Conservation (phyloP, 129 eudicot genomes). For the Glebionis coronaria region DNA sequence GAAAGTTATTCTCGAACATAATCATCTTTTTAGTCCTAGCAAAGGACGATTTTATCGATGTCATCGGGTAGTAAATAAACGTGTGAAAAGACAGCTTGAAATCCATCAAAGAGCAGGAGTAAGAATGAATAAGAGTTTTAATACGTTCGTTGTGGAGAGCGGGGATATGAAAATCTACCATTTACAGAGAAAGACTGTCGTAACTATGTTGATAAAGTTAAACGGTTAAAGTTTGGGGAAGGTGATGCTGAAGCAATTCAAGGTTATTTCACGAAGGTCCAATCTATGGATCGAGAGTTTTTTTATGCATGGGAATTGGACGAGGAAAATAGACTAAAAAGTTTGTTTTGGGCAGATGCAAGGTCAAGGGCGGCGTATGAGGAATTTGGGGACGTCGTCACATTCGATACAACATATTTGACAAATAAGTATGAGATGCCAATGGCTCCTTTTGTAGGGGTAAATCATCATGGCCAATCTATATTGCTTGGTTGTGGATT, state of each 20-base stretch:
- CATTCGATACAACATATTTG: background rate
- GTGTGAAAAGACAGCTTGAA: background rate
- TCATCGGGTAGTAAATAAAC: background rate
- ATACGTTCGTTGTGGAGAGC: background rate
- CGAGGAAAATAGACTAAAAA: background rate
- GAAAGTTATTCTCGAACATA: no score
- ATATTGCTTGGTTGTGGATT: background rate
- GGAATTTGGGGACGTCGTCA: background rate
- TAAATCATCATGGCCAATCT: background rate
- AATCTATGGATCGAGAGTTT: background rate
- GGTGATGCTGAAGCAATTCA: background rate
- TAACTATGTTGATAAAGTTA: no score
- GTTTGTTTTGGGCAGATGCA: no score
- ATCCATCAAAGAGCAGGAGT: background rate
- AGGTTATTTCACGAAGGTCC: background rate
- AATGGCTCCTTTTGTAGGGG: background rate
- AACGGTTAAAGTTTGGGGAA: background rate
- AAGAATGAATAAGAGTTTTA: background rate
- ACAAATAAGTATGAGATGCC: background rate
- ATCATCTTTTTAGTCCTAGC: no score
- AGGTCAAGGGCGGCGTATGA: background rate
- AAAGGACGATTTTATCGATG: no score
- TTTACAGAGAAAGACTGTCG: background rate
- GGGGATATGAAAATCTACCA: background rate
- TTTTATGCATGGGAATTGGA: background rate